phyloP scores from a whole-genome alignment of 352 stramenopile genomes.

The Phytophthora kernoviae region DNA sequence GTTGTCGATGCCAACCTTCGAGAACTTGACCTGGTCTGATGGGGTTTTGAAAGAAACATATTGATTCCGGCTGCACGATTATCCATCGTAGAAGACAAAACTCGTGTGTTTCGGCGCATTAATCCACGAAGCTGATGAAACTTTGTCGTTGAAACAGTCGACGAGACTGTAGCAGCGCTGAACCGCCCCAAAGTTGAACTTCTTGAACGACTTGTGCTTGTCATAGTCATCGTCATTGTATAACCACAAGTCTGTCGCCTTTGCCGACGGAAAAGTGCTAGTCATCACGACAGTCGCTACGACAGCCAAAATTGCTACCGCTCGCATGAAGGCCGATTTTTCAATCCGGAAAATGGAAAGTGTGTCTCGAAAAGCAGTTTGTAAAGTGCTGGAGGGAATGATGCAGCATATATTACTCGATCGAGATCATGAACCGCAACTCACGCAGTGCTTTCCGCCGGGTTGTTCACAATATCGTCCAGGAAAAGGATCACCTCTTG shows the following conservation, averaged over 20 bases:
- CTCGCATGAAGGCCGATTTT: background rate
- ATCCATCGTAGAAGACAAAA: slow-evolving; percentile 30
- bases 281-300: slow-evolving; percentile 4
- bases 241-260: slow-evolving; percentile 25
- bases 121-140: slow-evolving; percentile 26
- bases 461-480: too few relatives aligned
- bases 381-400: too few relatives aligned
- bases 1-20: slow-evolving; percentile 16
- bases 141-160: slow-evolving; percentile 29
- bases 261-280: background rate
- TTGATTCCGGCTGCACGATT: slow-evolving; percentile 18
- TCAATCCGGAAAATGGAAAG: background rate
- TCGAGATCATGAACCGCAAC: too few relatives aligned
- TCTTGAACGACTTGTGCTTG: slow-evolving; percentile 33
- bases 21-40: slow-evolving; percentile 24
- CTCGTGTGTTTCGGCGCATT: slow-evolving; percentile 13
- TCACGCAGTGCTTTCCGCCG: too few relatives aligned
- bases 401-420: too few relatives aligned
- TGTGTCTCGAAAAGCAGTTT: background rate
- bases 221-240: slow-evolving; percentile 25
- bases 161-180: slow-evolving; percentile 31
- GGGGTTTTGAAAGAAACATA: slow-evolving; percentile 8
- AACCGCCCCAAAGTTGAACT: slow-evolving; percentile 25
- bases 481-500: too few relatives aligned
- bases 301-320: background rate